Conservation (phyloP, 2,329 filamentous ascomycete genomes). For the Monosporascus sp. region DNA sequence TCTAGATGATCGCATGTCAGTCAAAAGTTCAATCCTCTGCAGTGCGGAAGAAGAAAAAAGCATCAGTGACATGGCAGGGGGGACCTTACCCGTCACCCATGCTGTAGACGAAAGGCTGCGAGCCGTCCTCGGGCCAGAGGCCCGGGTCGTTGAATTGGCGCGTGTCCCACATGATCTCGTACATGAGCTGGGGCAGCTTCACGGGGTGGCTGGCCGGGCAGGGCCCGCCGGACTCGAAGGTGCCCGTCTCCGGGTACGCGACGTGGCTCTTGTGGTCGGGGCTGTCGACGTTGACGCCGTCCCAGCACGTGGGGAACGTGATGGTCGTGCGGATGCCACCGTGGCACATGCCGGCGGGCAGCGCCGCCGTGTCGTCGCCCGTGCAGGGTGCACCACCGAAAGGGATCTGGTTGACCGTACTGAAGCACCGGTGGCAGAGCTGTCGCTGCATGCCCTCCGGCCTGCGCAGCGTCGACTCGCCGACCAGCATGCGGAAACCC, state of each 20-base stretch:
- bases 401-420: conserved; percentile 23
- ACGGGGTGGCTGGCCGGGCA: conserved; percentile 18
- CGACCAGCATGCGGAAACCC: conserved; percentile 37
- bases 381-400: conserved; percentile 12
- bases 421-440: conserved; percentile 35
- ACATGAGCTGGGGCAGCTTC: conserved; percentile 17
- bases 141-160: conserved; percentile 12
- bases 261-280: conserved; percentile 43
- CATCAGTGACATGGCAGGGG: not conserved
- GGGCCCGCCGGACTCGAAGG: conserved; percentile 9
- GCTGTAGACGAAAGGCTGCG: conserved; percentile 14
- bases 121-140: conserved; percentile 23
- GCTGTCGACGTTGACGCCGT: conserved; percentile 41
- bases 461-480: conserved; percentile 24
- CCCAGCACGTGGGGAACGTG: conserved; percentile 42
- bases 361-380: conserved; percentile 27
- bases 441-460: conserved; percentile 30
- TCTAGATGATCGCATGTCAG: not conserved
- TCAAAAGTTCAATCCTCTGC: not conserved
- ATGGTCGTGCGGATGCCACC: conserved; percentile 32
- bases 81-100: conserved; percentile 14
- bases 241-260: conserved; percentile 34
- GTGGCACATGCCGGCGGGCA: conserved; percentile 26
- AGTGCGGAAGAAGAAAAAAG: not conserved
- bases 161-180: conserved; percentile 20